phyloP scores from a whole-genome alignment of 495 filamentous ascomycete species.

The Talaromyces nanjingensis region DNA sequence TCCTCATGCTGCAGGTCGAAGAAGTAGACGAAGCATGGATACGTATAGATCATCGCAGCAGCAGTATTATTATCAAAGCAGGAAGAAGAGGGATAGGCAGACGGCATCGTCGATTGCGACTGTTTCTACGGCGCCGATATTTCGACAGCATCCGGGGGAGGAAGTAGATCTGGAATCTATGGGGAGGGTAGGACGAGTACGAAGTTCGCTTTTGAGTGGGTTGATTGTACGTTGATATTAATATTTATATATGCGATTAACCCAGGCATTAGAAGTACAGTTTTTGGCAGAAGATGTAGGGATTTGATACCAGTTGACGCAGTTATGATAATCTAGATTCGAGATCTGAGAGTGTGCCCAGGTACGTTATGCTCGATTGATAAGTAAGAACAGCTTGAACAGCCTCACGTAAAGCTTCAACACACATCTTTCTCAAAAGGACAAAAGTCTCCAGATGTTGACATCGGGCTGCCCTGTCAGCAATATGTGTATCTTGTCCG shows the following conservation, averaged over 20 bases:
- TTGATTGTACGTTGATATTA: neutral
- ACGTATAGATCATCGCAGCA: neutral
- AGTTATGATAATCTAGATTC: neutral
- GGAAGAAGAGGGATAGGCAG: neutral
- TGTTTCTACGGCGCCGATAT: neutral
- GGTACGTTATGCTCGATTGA: neutral
- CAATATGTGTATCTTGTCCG: too few species aligned
- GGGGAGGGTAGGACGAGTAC: neutral
- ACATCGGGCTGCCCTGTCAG: too few species aligned
- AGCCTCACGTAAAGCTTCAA: too few species aligned
- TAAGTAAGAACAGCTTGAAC: too few species aligned
- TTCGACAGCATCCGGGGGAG: slow-evolving; percentile 4
- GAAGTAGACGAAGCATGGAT: neutral
- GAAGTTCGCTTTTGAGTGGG: neutral
- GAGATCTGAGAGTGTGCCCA: neutral
- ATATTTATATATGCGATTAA: neutral
- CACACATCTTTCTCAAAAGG: too few species aligned
- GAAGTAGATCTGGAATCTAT: slow-evolving; percentile 2
- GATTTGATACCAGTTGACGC: neutral
- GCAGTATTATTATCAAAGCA: neutral
- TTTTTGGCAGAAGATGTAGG: too few species aligned
- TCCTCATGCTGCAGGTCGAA: neutral
- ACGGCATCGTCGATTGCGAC: neutral
- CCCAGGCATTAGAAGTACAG: neutral
- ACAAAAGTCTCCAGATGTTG: too few species aligned